Conservation (phyloP, 2,329 filamentous ascomycete species). For the Alternaria arborescens region DNA sequence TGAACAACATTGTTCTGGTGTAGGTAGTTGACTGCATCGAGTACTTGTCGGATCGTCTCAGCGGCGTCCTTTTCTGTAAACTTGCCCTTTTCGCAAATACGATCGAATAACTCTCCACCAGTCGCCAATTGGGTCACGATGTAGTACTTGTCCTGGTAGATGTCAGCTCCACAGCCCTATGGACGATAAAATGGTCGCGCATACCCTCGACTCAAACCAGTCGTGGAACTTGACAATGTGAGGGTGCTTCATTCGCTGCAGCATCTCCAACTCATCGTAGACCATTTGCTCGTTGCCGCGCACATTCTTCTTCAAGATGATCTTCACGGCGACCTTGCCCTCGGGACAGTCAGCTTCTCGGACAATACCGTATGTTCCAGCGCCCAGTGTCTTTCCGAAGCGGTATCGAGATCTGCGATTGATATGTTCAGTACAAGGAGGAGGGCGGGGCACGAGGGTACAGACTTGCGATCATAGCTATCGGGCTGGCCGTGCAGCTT, state of each 20-base stretch:
- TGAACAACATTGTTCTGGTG: constrained; percentile 96
- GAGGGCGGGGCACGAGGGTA: constrained; percentile 31
- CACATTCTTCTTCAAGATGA: constrained; percentile 99
- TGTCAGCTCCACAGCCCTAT: constrained; percentile 25
- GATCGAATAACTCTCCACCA: constrained; percentile 95
- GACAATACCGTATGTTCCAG: constrained; percentile 98
- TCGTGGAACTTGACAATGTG: constrained; percentile 98
- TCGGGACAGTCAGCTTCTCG: constrained; percentile 86
- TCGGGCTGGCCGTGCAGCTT: constrained; percentile 96
- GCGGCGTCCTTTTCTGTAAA: constrained; percentile 99
- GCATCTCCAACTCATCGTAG: constrained; percentile 93
- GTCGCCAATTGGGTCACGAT: constrained; percentile 97
- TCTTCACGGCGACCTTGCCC: constrained; percentile 95
- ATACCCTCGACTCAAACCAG: constrained; percentile 97
- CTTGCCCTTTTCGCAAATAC: constrained; percentile 96
- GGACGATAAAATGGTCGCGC: constrained; percentile 34
- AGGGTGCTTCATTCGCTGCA: constrained; percentile 88
- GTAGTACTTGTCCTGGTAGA: constrained; percentile 92
- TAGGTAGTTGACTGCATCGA: constrained; percentile 92
- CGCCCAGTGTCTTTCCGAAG: constrained; percentile 92
- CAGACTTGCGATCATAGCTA: constrained; percentile 97
- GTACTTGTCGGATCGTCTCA: constrained; percentile 91
- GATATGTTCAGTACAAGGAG: constrained; percentile 40
- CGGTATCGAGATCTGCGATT: constrained; percentile 77
- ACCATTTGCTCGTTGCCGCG: constrained; percentile 99